Conservation (phyloP, 805 yeast species). For the Suhomyces tanzawaensis region DNA sequence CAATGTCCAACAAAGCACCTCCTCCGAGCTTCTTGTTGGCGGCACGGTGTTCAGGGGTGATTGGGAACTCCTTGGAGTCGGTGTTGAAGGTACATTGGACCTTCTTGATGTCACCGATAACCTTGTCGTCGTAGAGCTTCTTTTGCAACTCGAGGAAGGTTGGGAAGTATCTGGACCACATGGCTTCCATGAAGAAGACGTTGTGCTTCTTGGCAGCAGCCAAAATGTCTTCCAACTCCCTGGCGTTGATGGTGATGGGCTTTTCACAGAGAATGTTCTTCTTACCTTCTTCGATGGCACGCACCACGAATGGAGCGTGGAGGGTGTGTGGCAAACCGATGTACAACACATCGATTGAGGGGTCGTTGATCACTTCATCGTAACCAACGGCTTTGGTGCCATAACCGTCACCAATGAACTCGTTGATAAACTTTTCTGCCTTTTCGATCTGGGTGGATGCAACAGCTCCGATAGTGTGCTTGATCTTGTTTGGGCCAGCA, state of each 20-base stretch:
- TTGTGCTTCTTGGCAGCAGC: conserved; percentile 43
- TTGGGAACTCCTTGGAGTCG: conserved; percentile 26
- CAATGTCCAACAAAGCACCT: conserved; percentile 56
- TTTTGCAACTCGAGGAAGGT: conserved; percentile 31
- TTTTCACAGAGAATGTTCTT: conserved; percentile 57
- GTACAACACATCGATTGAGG: conserved; percentile 48
- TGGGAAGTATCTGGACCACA: conserved; percentile 59
- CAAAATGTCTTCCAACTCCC: conserved; percentile 42
- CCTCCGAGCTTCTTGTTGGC: conserved; percentile 45
- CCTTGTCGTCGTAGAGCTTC: conserved; percentile 36
- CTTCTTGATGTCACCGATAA: conserved; percentile 47
- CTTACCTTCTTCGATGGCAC: conserved; percentile 44
- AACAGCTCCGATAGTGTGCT: conserved; percentile 36
- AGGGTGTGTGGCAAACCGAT: conserved; percentile 54
- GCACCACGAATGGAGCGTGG: conserved; percentile 46
- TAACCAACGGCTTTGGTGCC: conserved; percentile 28
- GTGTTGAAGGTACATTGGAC: conserved; percentile 43
- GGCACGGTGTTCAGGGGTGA: conserved; percentile 38
- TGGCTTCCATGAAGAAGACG: conserved; percentile 56
- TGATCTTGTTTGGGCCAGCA: conserved; percentile 18
- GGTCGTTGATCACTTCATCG: conserved; percentile 42
- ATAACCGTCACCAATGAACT: conserved; percentile 19
- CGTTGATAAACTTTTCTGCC: conserved; percentile 32
- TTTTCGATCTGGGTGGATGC: conserved; percentile 38
- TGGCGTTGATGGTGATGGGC: conserved; percentile 48